phyloP scores from a whole-genome alignment of 2,329 filamentous ascomycete genomes.

The Pseudopithomyces maydicus region DNA sequence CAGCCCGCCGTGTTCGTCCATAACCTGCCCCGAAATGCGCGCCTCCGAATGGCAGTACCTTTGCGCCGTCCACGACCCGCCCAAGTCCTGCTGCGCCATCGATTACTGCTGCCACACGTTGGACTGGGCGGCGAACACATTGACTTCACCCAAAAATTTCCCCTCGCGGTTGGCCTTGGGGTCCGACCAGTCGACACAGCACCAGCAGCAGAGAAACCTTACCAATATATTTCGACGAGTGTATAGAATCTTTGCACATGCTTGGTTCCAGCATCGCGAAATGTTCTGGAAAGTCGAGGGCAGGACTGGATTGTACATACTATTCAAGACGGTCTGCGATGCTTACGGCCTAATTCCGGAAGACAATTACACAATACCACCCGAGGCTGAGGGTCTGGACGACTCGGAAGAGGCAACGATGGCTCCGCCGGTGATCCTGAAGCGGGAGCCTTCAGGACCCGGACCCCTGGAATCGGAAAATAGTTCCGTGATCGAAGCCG shows the following conservation, averaged over 20 bases:
- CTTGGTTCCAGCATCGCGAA: conserved; percentile 95
- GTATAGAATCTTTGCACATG: conserved; percentile 96
- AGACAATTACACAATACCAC: conserved; percentile 94
- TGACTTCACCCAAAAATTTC: conserved; percentile 94
- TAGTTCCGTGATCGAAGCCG: conserved; percentile 26
- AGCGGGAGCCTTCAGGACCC: conserved; percentile 39
- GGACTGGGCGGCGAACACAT: conserved; percentile 94
- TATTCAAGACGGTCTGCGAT: conserved; percentile 98
- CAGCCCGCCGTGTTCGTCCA: conserved; percentile 81
- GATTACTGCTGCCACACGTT: conserved; percentile 99
- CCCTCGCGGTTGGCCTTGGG: conserved; percentile 77
- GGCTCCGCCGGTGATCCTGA: conserved; percentile 39
- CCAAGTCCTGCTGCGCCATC: conserved; percentile 96
- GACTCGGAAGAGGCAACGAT: conserved; percentile 51
- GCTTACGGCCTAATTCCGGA: conserved; percentile 85
- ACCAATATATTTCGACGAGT: conserved; percentile 94
- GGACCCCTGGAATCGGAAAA: conserved; percentile 25
- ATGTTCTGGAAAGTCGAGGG: conserved; percentile 95
- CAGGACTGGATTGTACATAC: conserved; percentile 88
- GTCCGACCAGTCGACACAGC: conserved; percentile 41
- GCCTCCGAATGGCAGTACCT: conserved; percentile 99
- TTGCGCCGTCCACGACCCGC: conserved; percentile 94
- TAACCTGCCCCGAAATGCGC: conserved; percentile 96
- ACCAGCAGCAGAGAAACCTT: conserved; percentile 75
- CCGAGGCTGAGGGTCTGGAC: conserved; percentile 81